These are phyloP conservation scores for Suillus discolor DNA, from an alignment of 768 basidiomycete genomes.

Conservation along the genomic window DNA sequence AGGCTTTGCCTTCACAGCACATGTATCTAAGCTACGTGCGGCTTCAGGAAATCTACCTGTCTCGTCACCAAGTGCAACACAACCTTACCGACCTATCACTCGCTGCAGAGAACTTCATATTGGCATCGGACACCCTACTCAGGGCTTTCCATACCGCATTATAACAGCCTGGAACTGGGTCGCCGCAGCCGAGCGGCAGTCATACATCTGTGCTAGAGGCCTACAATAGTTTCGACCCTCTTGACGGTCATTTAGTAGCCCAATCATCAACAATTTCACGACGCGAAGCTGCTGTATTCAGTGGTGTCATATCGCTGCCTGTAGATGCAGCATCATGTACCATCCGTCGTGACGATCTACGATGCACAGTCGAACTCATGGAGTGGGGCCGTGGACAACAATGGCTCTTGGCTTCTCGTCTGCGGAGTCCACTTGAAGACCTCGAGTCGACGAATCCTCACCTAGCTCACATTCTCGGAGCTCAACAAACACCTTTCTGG, in stretches of 20 bases:
- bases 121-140: too few relatives aligned
- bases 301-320: background rate
- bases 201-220: background rate
- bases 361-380: background rate
- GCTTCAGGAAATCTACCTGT: background rate
- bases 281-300: background rate
- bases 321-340: background rate
- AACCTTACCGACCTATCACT: background rate
- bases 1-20: too few relatives aligned
- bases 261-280: background rate
- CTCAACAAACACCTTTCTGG: background rate
- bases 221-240: background rate
- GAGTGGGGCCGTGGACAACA: too few relatives aligned
- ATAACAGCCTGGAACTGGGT: too few relatives aligned
- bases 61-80: background rate
- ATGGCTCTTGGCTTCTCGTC: background rate
- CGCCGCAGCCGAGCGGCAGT: background rate
- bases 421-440: background rate
- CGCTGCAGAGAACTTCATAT: background rate
- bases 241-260: too few relatives aligned
- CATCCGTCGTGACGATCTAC: background rate
- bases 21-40: too few relatives aligned
- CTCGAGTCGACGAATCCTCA: background rate
- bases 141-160: too few relatives aligned
- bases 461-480: background rate